phyloP scores from a whole-genome alignment of 202 grass and related monocot genomes.

The Cymbopogon flexuosus region DNA sequence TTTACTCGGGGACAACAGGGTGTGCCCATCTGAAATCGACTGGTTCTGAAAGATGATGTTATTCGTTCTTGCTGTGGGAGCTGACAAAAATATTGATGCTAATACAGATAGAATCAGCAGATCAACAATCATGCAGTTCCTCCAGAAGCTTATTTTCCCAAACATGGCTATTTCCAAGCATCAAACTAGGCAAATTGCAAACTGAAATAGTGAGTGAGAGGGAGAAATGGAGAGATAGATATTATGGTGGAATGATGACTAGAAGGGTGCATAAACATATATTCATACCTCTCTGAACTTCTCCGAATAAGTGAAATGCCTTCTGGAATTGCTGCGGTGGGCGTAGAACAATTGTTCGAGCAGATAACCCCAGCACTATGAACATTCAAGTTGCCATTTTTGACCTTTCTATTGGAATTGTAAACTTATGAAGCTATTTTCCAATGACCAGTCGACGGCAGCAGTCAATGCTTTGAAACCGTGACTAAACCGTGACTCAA shows the following conservation, averaged over 20 bases:
- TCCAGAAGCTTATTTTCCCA: neutral
- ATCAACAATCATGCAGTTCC: neutral
- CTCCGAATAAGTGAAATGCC: neutral
- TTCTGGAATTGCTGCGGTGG: neutral
- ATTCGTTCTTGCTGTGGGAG: neutral
- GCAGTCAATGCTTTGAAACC: no score
- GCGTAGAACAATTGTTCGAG: no score
- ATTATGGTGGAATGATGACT: neutral
- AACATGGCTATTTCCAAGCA: conserved; percentile 21
- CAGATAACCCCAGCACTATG: neutral
- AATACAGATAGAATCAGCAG: conserved; percentile 36
- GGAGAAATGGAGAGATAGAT: neutral
- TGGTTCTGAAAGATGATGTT: conserved; percentile 28
- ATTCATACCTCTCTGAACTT: neutral
- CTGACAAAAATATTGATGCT: conserved; percentile 17
- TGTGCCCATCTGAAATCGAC: conserved; percentile 49
- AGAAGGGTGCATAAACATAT: neutral
- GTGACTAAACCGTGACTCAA: no score
- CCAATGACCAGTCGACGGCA: no score
- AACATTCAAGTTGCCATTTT: no score
- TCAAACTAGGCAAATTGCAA: conserved; percentile 1
- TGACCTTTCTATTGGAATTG: no score
- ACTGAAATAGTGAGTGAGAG: neutral
- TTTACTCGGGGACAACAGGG: neutral
- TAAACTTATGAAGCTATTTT: no score